These are phyloP conservation scores for Haberlea rhodopensis DNA, from an alignment of 257 asterid genomes.

Conservation along the genomic window DNA sequence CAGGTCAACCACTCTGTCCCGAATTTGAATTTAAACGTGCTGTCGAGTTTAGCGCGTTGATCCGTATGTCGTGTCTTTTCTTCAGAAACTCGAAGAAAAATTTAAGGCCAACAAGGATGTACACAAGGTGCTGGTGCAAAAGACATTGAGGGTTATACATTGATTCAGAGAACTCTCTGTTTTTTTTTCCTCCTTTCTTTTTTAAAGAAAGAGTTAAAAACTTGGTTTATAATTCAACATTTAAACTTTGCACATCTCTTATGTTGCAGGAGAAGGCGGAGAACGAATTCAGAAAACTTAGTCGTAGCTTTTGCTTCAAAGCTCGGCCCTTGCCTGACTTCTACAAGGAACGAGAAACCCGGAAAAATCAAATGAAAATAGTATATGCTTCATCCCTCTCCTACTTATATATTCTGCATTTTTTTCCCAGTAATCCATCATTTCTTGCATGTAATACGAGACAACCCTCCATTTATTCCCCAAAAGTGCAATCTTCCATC, in stretches of 20 bases:
- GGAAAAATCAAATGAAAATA: constrained; percentile 39
- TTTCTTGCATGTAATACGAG: background rate
- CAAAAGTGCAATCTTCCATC: background rate
- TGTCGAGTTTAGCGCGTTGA: constrained; percentile 4
- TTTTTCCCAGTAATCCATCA: background rate
- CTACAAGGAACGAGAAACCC: constrained; percentile 55
- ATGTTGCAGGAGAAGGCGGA: constrained; percentile 80
- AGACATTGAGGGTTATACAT: no score
- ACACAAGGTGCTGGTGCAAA: no score
- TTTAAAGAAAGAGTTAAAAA: background rate
- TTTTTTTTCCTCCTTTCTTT: background rate
- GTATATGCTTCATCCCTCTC: constrained; percentile 23
- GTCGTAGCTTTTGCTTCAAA: constrained; percentile 78
- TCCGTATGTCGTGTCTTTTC: background rate
- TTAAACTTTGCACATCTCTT: constrained; percentile 1
- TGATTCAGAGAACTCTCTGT: constrained; percentile 6
- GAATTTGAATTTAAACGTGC: background rate
- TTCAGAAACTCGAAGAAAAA: constrained; percentile 90
- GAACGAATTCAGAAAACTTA: constrained; percentile 52
- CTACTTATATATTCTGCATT: background rate
- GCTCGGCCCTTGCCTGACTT: constrained; percentile 74
- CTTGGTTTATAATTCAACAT: background rate
- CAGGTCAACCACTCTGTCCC: constrained; percentile 50
- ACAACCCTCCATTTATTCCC: background rate
- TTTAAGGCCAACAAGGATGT: constrained; percentile 60